phyloP scores from a whole-genome alignment of 331 rosid genomes.

The Pyracantha coccinea region DNA sequence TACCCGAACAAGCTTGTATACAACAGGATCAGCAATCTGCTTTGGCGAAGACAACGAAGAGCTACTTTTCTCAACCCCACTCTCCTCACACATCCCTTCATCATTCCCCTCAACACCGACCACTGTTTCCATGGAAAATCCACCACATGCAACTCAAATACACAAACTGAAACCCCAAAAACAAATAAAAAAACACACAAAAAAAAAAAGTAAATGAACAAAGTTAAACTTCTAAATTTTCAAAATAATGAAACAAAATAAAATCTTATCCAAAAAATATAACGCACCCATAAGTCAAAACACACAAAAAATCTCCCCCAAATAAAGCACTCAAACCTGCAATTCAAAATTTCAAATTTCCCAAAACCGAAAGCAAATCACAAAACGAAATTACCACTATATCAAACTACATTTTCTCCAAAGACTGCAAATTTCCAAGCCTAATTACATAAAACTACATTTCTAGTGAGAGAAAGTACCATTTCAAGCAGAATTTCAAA shows the following conservation, averaged over 20 bases:
- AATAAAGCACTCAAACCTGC: background rate
- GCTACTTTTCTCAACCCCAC: slow-evolving; percentile 45
- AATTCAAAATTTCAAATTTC: slow-evolving; percentile 14
- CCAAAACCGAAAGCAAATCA: background rate
- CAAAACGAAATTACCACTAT: background rate
- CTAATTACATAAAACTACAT: background rate
- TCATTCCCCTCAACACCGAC: slow-evolving; percentile 70
- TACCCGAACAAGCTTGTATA: slow-evolving; percentile 99
- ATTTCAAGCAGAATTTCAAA: background rate
- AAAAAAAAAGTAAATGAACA: slow-evolving; percentile 10
- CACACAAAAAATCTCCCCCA: no score
- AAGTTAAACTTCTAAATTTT: background rate
- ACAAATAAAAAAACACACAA: slow-evolving; percentile 1
- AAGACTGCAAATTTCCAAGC: slow-evolving; percentile 4
- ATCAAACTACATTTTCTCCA: background rate
- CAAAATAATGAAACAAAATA: background rate
- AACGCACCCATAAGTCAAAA: background rate
- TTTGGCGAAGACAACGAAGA: slow-evolving; percentile 50
- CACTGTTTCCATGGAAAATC: slow-evolving; percentile 86
- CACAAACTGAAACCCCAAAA: slow-evolving; percentile 53
- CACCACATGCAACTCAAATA: slow-evolving; percentile 89
- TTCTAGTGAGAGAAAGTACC: background rate
- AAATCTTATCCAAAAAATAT: background rate
- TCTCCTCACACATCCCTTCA: slow-evolving; percentile 54
- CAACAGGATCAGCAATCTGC: slow-evolving; percentile 75